phyloP scores from a whole-genome alignment of 2,329 filamentous ascomycete species.

The Chaetothyriales sp. region DNA sequence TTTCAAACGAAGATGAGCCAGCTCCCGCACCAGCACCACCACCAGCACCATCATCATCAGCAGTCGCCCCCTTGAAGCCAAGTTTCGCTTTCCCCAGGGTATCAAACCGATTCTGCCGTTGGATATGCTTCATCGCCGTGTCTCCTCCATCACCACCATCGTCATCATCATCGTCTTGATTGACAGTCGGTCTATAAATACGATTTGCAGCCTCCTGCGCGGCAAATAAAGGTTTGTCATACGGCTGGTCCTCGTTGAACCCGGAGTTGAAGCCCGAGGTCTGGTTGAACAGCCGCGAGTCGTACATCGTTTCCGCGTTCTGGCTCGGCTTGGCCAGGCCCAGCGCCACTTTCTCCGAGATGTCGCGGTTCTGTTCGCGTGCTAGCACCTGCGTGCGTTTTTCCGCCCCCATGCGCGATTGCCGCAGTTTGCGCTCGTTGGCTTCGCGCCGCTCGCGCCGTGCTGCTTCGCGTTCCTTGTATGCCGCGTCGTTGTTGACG shows the following conservation, averaged over 20 bases:
- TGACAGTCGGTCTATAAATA: conserved; percentile 71
- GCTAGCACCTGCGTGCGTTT: conserved; percentile 83
- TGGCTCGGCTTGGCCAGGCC: conserved; percentile 90
- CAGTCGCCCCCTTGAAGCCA: conserved; percentile 65
- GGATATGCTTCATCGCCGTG: conserved; percentile 72
- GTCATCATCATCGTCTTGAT: conserved; percentile 58
- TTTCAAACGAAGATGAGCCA: conserved; percentile 49
- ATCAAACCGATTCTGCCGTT: conserved; percentile 74
- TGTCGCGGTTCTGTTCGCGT: conserved; percentile 88
- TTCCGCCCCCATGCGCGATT: conserved; percentile 91
- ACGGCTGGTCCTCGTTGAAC: conserved; percentile 94
- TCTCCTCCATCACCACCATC: conserved; percentile 55
- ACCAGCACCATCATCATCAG: too few relatives aligned
- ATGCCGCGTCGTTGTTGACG: conserved; percentile 42
- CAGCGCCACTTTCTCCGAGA: conserved; percentile 89
- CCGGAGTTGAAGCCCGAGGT: conserved; percentile 77
- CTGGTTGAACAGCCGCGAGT: conserved; percentile 89
- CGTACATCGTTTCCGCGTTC: conserved; percentile 87
- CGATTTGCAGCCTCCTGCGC: conserved; percentile 88
- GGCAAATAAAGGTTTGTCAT: conserved; percentile 93
- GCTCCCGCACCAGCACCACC: too few relatives aligned
- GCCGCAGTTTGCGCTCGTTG: conserved; percentile 74
- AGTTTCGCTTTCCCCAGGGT: conserved; percentile 66
- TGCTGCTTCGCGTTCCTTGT: conserved; percentile 60
- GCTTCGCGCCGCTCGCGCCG: conserved; percentile 66